phyloP scores from a whole-genome alignment of 2,329 filamentous ascomycete genomes.

The Fusarium floridanum region DNA sequence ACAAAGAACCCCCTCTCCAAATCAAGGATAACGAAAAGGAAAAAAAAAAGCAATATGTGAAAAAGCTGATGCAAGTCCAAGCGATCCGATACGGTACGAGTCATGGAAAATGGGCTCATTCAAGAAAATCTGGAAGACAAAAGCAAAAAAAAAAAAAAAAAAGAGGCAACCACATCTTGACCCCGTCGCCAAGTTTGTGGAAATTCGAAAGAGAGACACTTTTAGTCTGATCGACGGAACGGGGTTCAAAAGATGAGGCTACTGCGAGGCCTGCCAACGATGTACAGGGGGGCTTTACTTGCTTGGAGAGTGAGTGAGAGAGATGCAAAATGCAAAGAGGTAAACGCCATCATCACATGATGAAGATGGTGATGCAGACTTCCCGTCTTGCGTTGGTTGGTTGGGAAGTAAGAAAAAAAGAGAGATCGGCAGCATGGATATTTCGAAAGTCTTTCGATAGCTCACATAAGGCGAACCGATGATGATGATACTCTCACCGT shows the following conservation, averaged over 20 bases:
- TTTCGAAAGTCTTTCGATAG: neutral
- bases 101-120: neutral
- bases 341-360: slow-evolving; percentile 8
- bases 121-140: neutral
- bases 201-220: neutral
- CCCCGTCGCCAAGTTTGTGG: neutral
- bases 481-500: neutral
- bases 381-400: slow-evolving; percentile 1
- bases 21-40: neutral
- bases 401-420: neutral
- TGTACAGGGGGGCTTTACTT: neutral
- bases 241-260: slow-evolving; percentile 6
- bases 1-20: neutral
- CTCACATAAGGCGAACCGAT: slow-evolving; percentile 15
- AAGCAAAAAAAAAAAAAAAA: neutral
- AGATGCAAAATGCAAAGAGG: neutral
- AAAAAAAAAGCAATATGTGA: neutral
- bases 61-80: neutral
- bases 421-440: slow-evolving; percentile 33
- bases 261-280: slow-evolving; percentile 12
- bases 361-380: slow-evolving; percentile 12
- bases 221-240: neutral
- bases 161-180: neutral
- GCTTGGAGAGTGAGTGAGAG: neutral
- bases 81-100: slow-evolving; percentile 4